Evolutionary conservation across 2,329 filamentous ascomycete genomes (phyloP), one percentile per base, ranked within the genome.

Genomic region (Aspergillus sp.): DNA sequence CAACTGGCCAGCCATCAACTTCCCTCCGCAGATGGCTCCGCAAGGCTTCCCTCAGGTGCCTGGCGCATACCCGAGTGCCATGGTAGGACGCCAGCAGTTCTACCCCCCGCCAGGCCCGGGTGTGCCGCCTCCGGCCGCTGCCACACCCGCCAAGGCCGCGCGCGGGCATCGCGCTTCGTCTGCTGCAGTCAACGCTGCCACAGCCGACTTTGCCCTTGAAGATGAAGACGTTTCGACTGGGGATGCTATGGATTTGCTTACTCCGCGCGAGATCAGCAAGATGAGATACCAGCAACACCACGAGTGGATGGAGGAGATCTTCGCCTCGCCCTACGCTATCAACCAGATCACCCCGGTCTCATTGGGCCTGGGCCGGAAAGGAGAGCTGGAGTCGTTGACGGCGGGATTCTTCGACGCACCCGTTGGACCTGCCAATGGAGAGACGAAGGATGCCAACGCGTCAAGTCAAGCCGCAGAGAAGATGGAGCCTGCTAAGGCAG

Each of bases 281-380:
- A 86, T 88, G 64, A 86, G 95, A 58, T 99, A 97, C 75, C 89
- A 89, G 73, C 92, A 97, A 72, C 96, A 99, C 70, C 94, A 99
- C 70, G 92, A 96, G 75, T 98, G 94, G 95, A 96, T 99, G 91
- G 95, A 98, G 72, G 94, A 99, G 77, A 88, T 99, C 27, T 85
- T 98, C 57, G 91, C 90, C 0, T 98, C 94, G 1, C 92, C 93
- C 0, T 97, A 96, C 72, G 84, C 90, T 23, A 90, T 94, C 63
- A 85, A 85, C 53, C 91, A 96, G 72, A 96, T 99, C 60, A 86
- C 89, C 8, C 92, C 94, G 0, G 87, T 92, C 2, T 93, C 96
- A 72, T 85, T 98, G 36, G 92, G 92, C 0, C 81, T 98, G 8
- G 95, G 95, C 3, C 84, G 90, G 54, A 90, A 88, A 75, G 95